phyloP scores from a whole-genome alignment of 768 basidiomycete species.

The Xerocomellus chrysenteron region DNA sequence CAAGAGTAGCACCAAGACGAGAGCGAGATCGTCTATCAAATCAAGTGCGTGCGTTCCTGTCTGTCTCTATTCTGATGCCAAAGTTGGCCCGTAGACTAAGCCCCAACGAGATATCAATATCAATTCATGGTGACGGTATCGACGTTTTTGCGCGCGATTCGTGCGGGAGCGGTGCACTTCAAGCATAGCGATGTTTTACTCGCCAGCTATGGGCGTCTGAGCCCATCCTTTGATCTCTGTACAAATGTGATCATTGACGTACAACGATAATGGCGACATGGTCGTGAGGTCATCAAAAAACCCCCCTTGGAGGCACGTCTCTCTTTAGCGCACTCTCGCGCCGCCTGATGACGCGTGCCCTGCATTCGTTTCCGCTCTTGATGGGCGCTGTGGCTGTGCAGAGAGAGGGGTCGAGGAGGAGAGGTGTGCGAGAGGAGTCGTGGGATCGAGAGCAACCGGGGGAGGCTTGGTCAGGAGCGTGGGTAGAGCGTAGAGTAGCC shows the following conservation, averaged over 20 bases:
- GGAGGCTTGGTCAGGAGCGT: too few species aligned
- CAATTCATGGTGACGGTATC: conserved; percentile 79
- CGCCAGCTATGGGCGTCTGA: conserved; percentile 82
- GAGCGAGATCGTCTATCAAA: conserved; percentile 30
- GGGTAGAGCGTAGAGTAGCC: too few species aligned
- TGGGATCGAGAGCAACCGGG: too few species aligned
- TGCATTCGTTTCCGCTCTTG: conserved; percentile 77
- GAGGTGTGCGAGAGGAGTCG: too few species aligned
- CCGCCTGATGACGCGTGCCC: neutral
- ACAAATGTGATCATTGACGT: conserved; percentile 79
- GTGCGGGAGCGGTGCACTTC: conserved; percentile 72
- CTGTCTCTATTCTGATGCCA: neutral
- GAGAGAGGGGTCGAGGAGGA: too few species aligned
- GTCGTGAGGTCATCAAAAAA: conserved; percentile 69
- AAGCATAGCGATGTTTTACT: conserved; percentile 78
- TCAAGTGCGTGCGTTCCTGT: conserved; percentile 34
- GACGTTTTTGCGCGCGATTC: conserved; percentile 86
- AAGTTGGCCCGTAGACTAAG: conserved; percentile 3
- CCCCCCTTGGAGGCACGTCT: conserved; percentile 71
- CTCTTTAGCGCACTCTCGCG: neutral
- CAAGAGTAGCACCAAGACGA: conserved; percentile 29
- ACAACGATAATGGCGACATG: conserved; percentile 63
- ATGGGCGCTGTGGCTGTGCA: conserved; percentile 44
- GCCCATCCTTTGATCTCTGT: conserved; percentile 77
- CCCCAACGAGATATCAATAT: conserved; percentile 61